Evolutionary conservation across 805 yeast genomes (phyloP).

Genomic region (Yarrowia sp.): DNA sequence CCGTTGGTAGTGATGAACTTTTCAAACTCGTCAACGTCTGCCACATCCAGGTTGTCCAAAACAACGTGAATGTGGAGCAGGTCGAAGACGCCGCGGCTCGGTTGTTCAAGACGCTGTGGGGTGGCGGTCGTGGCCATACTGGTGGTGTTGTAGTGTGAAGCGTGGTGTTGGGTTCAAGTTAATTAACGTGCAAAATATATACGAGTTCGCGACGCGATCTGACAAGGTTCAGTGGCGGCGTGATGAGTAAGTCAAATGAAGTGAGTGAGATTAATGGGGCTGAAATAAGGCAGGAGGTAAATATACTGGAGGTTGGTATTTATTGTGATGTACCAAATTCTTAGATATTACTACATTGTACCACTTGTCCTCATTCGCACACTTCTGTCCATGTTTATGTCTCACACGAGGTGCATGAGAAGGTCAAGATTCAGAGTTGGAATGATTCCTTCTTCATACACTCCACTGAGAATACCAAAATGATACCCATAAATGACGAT

Average conservation of each 20-base stretch:
- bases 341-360: no score
- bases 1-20: conserved; percentile 19
- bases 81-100: conserved; percentile 17
- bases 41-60: conserved; percentile 18
- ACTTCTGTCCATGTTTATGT: no score
- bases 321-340: no score
- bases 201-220: conserved; percentile 26
- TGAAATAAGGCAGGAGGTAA: no score
- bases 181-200: conserved; percentile 15
- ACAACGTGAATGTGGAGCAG: conserved; percentile 34
- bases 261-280: no score
- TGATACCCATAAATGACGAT: neutral
- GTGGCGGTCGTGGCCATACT: neutral
- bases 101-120: conserved; percentile 20
- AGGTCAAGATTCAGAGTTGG: no score
- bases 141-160: neutral
- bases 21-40: conserved; percentile 2
- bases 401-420: no score
- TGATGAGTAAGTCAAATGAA: no score
- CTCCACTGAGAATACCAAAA: neutral
- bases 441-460: no score
- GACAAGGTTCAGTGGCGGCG: conserved; percentile 12
- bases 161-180: conserved; percentile 10
- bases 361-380: no score
- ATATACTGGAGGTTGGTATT: no score